Percentiles rank a stretch among this genome's conserved stretches.
Conservation (phyloP, 768 basidiomycete genomes). For the Dioszegia crocea region DNA sequence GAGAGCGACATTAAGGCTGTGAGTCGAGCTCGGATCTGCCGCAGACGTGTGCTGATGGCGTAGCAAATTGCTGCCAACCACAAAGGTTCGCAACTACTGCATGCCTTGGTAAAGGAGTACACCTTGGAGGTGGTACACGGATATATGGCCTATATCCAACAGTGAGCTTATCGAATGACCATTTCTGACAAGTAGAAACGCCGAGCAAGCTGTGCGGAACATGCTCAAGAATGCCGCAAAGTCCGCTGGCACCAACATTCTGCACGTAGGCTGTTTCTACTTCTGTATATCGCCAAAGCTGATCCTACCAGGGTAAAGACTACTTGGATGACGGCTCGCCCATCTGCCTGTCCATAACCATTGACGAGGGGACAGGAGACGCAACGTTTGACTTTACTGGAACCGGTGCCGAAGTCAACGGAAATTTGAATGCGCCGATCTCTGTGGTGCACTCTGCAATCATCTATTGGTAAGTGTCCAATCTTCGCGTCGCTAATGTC, state of each 20-base stretch:
- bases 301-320: constrained; percentile 58
- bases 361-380: constrained; percentile 67
- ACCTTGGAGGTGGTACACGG: constrained; percentile 70
- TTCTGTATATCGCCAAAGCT: not conserved
- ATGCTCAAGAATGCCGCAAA: constrained; percentile 18
- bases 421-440: constrained; percentile 41
- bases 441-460: constrained; percentile 26
- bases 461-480: constrained; percentile 38
- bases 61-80: constrained; percentile 57
- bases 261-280: constrained; percentile 10
- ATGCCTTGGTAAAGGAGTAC: constrained; percentile 63
- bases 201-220: constrained; percentile 14
- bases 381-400: constrained; percentile 74
- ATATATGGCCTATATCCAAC: constrained; percentile 81
- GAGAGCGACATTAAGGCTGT: constrained; percentile 31
- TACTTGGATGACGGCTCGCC: constrained; percentile 53
- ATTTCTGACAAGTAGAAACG: too few relatives aligned
- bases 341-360: constrained; percentile 62
- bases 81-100: constrained; percentile 81
- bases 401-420: constrained; percentile 50
- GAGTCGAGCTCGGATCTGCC: not conserved
- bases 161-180: constrained; percentile 8
- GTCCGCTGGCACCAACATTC: constrained; percentile 22
- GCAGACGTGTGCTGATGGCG: not conserved
- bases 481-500: constrained; percentile 1